Evolutionary conservation across 306 rosid species (phyloP).

Genomic region (Vigna angularis): DNA sequence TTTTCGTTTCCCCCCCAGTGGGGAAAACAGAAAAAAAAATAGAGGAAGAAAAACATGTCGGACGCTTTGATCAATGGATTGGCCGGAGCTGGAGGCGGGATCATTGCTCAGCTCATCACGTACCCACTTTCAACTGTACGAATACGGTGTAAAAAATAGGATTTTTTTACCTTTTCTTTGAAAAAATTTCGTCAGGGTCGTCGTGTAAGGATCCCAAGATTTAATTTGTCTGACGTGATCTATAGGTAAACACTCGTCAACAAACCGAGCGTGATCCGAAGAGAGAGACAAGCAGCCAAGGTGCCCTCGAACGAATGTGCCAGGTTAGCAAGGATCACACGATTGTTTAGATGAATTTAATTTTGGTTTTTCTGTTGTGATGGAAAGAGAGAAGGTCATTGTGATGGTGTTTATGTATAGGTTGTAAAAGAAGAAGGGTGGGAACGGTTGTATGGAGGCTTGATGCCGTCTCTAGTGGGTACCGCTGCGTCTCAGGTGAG

Average conservation of each 20-base stretch:
- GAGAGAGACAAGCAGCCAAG: slow-evolving; percentile 60
- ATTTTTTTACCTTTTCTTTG: slow-evolving; percentile 7
- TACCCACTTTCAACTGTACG: slow-evolving; percentile 95
- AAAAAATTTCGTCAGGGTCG: not conserved
- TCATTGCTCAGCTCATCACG: slow-evolving; percentile 96
- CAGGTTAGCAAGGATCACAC: slow-evolving; percentile 59
- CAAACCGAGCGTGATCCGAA: slow-evolving; percentile 90
- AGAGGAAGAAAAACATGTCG: slow-evolving; percentile 59
- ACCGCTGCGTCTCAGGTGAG: slow-evolving; percentile 97
- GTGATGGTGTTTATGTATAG: slow-evolving; percentile 47
- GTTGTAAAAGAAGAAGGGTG: slow-evolving; percentile 92
- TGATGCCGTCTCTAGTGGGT: slow-evolving; percentile 82
- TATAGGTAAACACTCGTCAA: slow-evolving; percentile 92
- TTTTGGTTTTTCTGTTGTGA: not conserved
- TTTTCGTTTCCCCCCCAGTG: slow-evolving; percentile 34
- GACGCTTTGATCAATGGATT: slow-evolving; percentile 97
- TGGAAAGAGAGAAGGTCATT: slow-evolving; percentile 2
- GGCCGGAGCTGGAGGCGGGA: slow-evolving; percentile 98
- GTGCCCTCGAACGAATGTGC: slow-evolving; percentile 69
- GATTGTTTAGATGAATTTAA: slow-evolving; percentile 24
- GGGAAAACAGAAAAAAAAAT: slow-evolving; percentile 31
- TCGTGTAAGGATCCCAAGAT: not conserved
- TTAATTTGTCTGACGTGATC: slow-evolving; percentile 41
- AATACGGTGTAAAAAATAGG: not conserved
- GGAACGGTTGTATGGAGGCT: slow-evolving; percentile 89